Conservation (phyloP, 345 rosid species). For the Isatis tinctoria region DNA sequence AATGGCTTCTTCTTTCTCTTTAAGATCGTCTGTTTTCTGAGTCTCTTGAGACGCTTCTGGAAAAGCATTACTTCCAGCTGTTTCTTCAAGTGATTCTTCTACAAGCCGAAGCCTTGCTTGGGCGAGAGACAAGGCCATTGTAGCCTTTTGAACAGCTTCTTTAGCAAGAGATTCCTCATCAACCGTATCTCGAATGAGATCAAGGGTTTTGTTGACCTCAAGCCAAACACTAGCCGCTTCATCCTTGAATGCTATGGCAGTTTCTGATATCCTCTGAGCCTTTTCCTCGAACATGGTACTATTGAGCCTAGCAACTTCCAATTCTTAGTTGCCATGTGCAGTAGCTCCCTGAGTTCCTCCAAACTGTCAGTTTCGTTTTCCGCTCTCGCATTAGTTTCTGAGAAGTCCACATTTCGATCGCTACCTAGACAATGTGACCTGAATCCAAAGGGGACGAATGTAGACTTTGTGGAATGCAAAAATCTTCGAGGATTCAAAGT, state of each 20-base stretch:
- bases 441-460: slow-evolving; percentile 31
- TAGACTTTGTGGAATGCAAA: slow-evolving; percentile 30
- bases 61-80: slow-evolving; percentile 31
- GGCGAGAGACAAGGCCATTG: slow-evolving; percentile 80
- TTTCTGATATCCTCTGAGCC: slow-evolving; percentile 80
- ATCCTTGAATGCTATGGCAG: slow-evolving; percentile 82
- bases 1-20: slow-evolving; percentile 38
- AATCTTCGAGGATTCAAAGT: slow-evolving; percentile 34
- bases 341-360: slow-evolving; percentile 58
- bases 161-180: slow-evolving; percentile 61
- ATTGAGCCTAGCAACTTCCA: slow-evolving; percentile 75
- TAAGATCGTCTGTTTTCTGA: slow-evolving; percentile 24
- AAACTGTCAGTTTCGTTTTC: slow-evolving; percentile 38
- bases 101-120: slow-evolving; percentile 73
- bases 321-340: slow-evolving; percentile 58
- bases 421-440: slow-evolving; percentile 50
- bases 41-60: slow-evolving; percentile 35
- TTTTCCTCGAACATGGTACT: slow-evolving; percentile 82
- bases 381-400: slow-evolving; percentile 35
- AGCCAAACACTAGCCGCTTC: slow-evolving; percentile 61
- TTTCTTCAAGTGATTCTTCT: slow-evolving; percentile 49
- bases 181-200: slow-evolving; percentile 54
- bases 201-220: slow-evolving; percentile 52
- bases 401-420: slow-evolving; percentile 43
- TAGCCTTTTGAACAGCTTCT: slow-evolving; percentile 73